Conservation (phyloP, 225 moss, liverwort and hornwort genomes). For the Anthoceros angustus region DNA sequence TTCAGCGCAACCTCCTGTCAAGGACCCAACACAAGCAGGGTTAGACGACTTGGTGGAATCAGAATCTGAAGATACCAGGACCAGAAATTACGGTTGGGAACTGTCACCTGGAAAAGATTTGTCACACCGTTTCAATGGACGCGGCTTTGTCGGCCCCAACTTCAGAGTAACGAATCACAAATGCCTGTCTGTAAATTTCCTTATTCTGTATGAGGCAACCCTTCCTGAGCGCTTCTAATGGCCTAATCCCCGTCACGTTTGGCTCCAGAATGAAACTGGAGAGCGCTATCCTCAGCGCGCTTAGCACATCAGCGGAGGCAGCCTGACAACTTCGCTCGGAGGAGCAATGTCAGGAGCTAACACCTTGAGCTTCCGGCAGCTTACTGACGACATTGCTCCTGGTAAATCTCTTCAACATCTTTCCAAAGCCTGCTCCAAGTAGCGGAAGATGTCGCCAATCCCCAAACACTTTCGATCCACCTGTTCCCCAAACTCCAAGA, state of each 20-base stretch:
- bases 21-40: not conserved
- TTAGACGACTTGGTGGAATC: not conserved
- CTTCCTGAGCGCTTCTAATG: conserved; percentile 50
- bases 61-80: not conserved
- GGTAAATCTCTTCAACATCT: not conserved
- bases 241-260: not conserved
- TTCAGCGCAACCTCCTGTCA: conserved; percentile 23
- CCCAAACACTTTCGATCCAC: not conserved
- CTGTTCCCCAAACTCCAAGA: not conserved
- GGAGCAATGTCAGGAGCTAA: not conserved
- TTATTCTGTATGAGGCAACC: conserved; percentile 63
- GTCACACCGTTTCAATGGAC: conserved; percentile 76
- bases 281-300: not conserved
- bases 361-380: conserved; percentile 1
- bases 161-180: conserved; percentile 86
- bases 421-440: not conserved
- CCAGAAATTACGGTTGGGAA: not conserved
- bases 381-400: not conserved
- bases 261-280: not conserved
- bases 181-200: conserved; percentile 71
- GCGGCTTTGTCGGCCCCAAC: conserved; percentile 91
- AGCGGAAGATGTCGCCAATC: not conserved
- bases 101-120: conserved; percentile 71
- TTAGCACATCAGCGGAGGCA: not conserved
- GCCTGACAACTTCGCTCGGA: not conserved